Evolutionary conservation across 305 asterid species (phyloP), one percentile per base, ranked within the genome.

Genomic region (Caryopteris hybrid): DNA sequence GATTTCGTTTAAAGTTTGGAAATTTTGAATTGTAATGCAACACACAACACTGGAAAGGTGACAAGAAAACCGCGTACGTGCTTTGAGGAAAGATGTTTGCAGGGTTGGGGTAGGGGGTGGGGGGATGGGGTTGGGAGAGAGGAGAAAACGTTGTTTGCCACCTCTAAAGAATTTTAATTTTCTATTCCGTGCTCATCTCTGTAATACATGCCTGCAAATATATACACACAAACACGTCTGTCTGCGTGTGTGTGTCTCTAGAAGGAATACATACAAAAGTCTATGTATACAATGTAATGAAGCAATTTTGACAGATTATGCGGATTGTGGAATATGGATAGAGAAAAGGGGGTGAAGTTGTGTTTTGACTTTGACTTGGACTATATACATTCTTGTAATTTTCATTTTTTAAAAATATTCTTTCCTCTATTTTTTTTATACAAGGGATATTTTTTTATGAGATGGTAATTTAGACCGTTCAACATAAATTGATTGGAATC

Each of bases 41-140:
- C 62, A 55, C 17, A 62, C 55, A 20, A 25, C 61, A 16, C 63
- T 23, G 61, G 55, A 57, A 58, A 68, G 75, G 68, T 69, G 69
- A 75, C 75, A 75, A 56, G 68, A 69, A 64, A 75, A 69, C 72
- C 75, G 72, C 71, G 56, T 58, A 69, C 79, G 75, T 68, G 58
- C 36, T 68, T 36, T 25, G 51, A 64, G 31, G 63, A 45, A 3
- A 48, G 69, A 52, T 25, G 31, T 2, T 25, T 25, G 2, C 3
- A 43, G 13, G 21, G 21, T 13, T 31, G 64, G 17, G 46, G n/a
- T 5, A 11, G 38, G 42, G 12, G 10, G 21, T 29, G 11, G 6
- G 46, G 55, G 11, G 18, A 20, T 12, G 42, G 63, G 16, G 45
- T 20, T 4, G 14, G 36, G 52, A 14, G 10, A 18, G 39, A 16